Percentiles rank a stretch among this genome's conserved stretches.
These are phyloP conservation scores for Trichoderma cornu-damae DNA, from an alignment of 2,329 filamentous ascomycete species.

Conservation along the genomic window DNA sequence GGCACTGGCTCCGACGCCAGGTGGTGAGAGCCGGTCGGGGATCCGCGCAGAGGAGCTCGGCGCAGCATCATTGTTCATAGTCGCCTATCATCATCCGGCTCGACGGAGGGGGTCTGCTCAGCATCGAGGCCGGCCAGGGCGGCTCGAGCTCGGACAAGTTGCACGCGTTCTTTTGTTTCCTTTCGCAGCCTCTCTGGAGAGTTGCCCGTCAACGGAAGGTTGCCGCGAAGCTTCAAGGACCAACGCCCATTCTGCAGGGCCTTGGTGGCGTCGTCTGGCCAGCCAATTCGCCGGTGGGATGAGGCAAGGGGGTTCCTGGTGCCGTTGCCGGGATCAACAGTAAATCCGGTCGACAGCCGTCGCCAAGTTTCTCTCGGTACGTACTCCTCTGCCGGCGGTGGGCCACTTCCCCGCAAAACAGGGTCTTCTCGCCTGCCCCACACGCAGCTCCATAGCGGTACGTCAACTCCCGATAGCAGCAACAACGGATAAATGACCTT, in stretches of 20 bases:
- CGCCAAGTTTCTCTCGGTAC: slow-evolving; percentile 13
- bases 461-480: no score
- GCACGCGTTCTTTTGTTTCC: not conserved
- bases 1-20: slow-evolving; percentile 18
- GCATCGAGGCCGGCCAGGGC: slow-evolving; percentile 18
- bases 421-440: slow-evolving; percentile 9
- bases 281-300: not conserved
- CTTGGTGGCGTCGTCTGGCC: slow-evolving; percentile 1
- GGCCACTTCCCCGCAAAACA: slow-evolving; percentile 21
- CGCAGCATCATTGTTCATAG: slow-evolving; percentile 50
- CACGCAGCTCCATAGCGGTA: slow-evolving; percentile 8
- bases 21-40: slow-evolving; percentile 21
- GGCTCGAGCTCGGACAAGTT: not conserved
- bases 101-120: slow-evolving; percentile 23
- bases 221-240: not conserved
- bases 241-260: slow-evolving; percentile 6
- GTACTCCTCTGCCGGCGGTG: slow-evolving; percentile 5
- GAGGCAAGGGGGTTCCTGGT: not conserved
- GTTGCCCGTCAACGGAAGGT: not conserved
- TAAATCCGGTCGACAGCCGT: slow-evolving; percentile 17
- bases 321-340: slow-evolving; percentile 17
- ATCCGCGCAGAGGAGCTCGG: slow-evolving; percentile 37
- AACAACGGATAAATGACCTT: no score
- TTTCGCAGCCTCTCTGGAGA: not conserved
- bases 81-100: slow-evolving; percentile 35